Percentiles rank a stretch among this genome's conserved stretches.
These are phyloP conservation scores for Marasmius tenuissimus DNA, from an alignment of 1,284 basidiomycete genomes.

Conservation along the genomic window DNA sequence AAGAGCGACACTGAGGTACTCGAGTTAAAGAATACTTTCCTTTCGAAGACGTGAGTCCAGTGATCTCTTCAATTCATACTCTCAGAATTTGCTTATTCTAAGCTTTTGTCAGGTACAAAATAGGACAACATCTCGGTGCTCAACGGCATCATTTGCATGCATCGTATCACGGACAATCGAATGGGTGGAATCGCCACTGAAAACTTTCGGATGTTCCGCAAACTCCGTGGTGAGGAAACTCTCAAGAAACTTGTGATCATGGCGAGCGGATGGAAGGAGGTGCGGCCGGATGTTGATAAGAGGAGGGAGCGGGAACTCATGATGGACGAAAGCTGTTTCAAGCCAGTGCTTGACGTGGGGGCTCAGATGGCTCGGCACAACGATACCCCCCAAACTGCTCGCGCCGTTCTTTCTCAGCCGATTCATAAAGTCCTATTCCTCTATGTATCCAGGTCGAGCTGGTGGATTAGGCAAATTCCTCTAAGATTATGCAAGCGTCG, in stretches of 20 bases:
- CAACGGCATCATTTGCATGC: constrained; percentile 43
- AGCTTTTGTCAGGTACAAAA: not conserved
- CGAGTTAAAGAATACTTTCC: constrained; percentile 20
- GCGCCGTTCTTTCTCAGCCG: constrained; percentile 34
- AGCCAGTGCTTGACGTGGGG: constrained; percentile 42
- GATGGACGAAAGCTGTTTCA: constrained; percentile 44
- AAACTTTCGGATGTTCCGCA: constrained; percentile 51
- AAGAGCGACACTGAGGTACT: constrained; percentile 29
- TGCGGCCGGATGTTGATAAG: constrained; percentile 34
- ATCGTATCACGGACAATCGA: constrained; percentile 51
- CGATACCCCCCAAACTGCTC: constrained; percentile 32
- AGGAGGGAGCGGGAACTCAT: constrained; percentile 40
- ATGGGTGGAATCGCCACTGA: constrained; percentile 51
- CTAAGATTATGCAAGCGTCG: constrained; percentile 33
- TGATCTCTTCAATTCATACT: too few relatives aligned
- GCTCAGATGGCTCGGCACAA: constrained; percentile 39
- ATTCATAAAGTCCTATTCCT: constrained; percentile 26
- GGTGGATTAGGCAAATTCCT: constrained; percentile 32
- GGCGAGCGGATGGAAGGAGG: constrained; percentile 52
- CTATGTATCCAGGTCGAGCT: constrained; percentile 26
- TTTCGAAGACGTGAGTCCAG: constrained; percentile 15
- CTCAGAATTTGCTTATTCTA: too few relatives aligned
- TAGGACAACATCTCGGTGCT: not conserved
- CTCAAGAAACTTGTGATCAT: constrained; percentile 48
- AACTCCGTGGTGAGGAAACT: constrained; percentile 49